Evolutionary conservation across 805 yeast species (phyloP).

Genomic region (Monosporozyma aquatica): DNA sequence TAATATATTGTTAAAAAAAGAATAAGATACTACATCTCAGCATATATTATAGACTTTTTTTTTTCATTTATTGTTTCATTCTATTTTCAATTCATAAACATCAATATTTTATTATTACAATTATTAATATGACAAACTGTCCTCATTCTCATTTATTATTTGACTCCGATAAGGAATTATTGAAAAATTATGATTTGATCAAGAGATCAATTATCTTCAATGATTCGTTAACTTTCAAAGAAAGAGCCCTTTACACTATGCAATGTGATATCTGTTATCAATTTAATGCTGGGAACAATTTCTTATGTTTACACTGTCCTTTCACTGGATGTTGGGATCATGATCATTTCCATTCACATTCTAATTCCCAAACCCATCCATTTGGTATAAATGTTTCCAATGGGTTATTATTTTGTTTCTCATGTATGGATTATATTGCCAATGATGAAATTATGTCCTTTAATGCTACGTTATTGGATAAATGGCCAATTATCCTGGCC

Average conservation of each 20-base stretch:
- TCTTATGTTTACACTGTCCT: slow-evolving; percentile 71
- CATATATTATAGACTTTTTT: no score
- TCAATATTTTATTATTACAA: background rate
- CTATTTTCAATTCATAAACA: background rate
- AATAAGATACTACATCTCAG: no score
- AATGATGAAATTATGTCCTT: slow-evolving; percentile 38
- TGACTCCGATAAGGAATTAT: slow-evolving; percentile 25
- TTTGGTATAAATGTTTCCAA: slow-evolving; percentile 60
- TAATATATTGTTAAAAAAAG: no score
- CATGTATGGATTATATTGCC: slow-evolving; percentile 64
- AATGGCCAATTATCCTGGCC: slow-evolving; percentile 20
- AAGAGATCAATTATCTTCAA: slow-evolving; percentile 13
- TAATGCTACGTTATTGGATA: slow-evolving; percentile 16
- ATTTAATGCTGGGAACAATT: slow-evolving; percentile 30
- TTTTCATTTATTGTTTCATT: background rate
- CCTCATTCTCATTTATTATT: slow-evolving; percentile 25
- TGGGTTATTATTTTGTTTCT: slow-evolving; percentile 69
- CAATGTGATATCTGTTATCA: slow-evolving; percentile 25
- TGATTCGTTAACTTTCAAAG: slow-evolving; percentile 13
- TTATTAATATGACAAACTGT: slow-evolving; percentile 23
- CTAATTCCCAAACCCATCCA: slow-evolving; percentile 40
- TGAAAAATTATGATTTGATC: slow-evolving; percentile 24
- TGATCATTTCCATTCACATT: slow-evolving; percentile 40
- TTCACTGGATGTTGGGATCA: slow-evolving; percentile 59
- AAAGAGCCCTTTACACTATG: slow-evolving; percentile 18